These are phyloP conservation scores for Solanum ossicruentum DNA, from an alignment of 257 asterid genomes.

Conservation along the genomic window DNA sequence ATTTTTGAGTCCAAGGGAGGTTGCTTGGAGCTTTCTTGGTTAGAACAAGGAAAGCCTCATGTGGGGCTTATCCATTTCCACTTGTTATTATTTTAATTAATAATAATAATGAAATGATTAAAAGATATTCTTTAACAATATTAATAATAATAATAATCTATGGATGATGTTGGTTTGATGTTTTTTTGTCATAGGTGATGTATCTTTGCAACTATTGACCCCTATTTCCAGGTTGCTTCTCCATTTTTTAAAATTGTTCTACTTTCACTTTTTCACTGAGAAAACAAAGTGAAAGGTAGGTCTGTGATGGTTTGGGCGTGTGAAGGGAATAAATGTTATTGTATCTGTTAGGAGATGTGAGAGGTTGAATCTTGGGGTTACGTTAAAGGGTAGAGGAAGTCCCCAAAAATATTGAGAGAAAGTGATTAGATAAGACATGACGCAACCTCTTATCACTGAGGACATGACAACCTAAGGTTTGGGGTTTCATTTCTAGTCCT, in stretches of 20 bases:
- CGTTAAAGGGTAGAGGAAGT: fast-evolving
- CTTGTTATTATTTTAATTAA: not conserved
- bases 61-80: not conserved
- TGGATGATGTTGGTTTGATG: not conserved
- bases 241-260: not conserved
- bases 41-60: not conserved
- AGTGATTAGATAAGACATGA: too few species aligned
- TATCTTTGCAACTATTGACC: not conserved
- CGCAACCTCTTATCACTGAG: too few species aligned
- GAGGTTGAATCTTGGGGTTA: too few species aligned
- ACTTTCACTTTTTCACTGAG: not conserved
- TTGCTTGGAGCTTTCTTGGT: not conserved
- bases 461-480: too few species aligned
- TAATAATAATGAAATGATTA: not conserved
- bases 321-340: too few species aligned
- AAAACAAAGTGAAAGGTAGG: too few species aligned
- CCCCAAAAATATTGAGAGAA: fast-evolving
- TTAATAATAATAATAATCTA: not conserved
- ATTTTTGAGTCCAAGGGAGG: not conserved
- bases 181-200: not conserved
- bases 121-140: not conserved
- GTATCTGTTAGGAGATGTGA: too few species aligned
- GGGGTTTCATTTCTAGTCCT: too few species aligned
- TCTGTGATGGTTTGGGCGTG: too few species aligned
- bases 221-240: not conserved